Conservation (phyloP, 768 basidiomycete species). For the Rhodotorula kratochvilovae region DNA sequence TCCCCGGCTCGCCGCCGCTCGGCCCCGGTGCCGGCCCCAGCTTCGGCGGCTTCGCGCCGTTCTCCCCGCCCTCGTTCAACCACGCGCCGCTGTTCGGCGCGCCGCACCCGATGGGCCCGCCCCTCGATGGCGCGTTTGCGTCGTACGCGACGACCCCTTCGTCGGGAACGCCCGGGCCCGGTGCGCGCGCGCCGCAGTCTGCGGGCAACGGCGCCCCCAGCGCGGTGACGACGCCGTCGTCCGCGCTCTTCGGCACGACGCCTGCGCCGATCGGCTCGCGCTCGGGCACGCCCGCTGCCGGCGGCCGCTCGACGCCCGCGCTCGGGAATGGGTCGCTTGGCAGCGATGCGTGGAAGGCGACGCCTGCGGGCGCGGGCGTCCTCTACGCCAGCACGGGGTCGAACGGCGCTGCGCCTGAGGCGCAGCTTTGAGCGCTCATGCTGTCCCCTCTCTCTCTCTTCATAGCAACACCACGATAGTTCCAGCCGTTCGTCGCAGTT, state of each 20-base stretch:
- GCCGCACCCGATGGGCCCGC: neutral
- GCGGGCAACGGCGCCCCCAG: neutral
- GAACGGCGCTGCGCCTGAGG: neutral
- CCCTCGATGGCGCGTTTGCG: neutral
- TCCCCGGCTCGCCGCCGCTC: slow-evolving; percentile 5
- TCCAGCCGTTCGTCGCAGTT: neutral
- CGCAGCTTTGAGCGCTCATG: neutral
- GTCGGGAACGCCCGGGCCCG: neutral
- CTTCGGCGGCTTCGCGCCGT: slow-evolving; percentile 35
- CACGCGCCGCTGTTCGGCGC: slow-evolving; percentile 27
- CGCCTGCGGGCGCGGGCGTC: neutral
- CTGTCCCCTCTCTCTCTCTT: no score
- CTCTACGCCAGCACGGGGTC: neutral
- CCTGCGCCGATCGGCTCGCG: slow-evolving; percentile 29
- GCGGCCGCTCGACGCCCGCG: slow-evolving; percentile 4
- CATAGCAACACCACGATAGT: neutral
- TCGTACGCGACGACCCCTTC: neutral
- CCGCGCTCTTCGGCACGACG: slow-evolving; percentile 11
- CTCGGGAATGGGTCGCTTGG: slow-evolving; percentile 27
- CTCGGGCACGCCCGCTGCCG: slow-evolving; percentile 12
- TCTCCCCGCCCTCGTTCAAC: slow-evolving; percentile 32
- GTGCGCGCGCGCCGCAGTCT: neutral
- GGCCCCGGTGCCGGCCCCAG: neutral
- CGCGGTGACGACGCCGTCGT: neutral
- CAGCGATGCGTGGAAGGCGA: slow-evolving; percentile 28